Base-by-base conservation (phyloP, 257 asterid genomes). In the Mentha longifolia region DNA sequence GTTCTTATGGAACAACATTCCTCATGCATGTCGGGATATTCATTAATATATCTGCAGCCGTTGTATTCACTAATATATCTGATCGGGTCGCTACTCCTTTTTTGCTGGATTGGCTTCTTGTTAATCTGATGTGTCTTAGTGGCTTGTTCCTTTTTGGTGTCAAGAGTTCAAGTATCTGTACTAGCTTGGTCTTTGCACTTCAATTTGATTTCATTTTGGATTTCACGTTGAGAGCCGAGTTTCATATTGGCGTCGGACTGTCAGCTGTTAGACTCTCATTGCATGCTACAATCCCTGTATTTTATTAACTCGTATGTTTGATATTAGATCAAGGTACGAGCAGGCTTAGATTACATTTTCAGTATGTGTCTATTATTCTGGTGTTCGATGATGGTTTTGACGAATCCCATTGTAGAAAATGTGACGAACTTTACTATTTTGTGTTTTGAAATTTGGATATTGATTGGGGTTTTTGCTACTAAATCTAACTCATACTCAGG, bases 401-500 rank as follows among this genome's bases (percentile, higher is more conserved):
- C 1, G 42, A 7, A 61, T 13, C 14, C 41, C 39, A 20, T 54
- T 45, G 13, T 64, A 25, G 41, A 41, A 64, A 73, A 35, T 59
- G 12, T 41, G 31, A 15, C 25, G 28, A 49, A 14, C 46, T 28
- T 57, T 42, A 69, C 43, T 46, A 33, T 20, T 33, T n/a, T 70
- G 42, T 50, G 61, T 66, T 56, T 20, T 16, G 13, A 41, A 57
- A 51, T 51, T 43, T 69, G n/a, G n/a, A n/a, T n/a, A n/a, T n/a
- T n/a, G n/a, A n/a, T n/a, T n/a, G n/a, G n/a, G n/a, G n/a, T n/a
- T n/a, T n/a, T n/a, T n/a, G n/a, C n/a, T n/a, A n/a, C 74, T 50
- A 71, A 51, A 70, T 19, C 43, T 67, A 68, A 55, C 47, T 77
- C 17, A 28, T 61, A 42, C 71, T 47, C 90, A 93, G 91, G 88